Conservation (phyloP, 2,329 filamentous ascomycete genomes). For the Neocucurbitaria cava region DNA sequence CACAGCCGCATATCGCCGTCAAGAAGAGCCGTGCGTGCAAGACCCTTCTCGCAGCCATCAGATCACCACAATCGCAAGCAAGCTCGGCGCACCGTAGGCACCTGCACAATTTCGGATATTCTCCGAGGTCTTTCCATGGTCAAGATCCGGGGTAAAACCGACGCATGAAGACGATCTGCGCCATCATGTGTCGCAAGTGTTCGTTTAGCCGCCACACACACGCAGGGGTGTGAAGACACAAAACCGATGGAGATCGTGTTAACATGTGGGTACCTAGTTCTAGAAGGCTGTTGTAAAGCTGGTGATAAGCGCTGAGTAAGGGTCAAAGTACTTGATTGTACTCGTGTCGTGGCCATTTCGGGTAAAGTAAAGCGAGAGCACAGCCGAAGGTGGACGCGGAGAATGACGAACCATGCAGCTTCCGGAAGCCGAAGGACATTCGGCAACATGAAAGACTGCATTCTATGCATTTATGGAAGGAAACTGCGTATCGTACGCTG, state of each 20-base stretch:
- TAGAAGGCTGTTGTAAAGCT: not conserved
- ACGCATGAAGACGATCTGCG: slow-evolving; percentile 28
- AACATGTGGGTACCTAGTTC: not conserved
- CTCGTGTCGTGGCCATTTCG: not conserved
- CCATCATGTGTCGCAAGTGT: slow-evolving; percentile 26
- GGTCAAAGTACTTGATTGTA: not conserved
- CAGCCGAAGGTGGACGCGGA: not conserved
- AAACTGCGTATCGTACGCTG: not conserved
- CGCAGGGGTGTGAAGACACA: not conserved
- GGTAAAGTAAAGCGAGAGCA: not conserved
- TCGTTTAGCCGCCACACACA: slow-evolving; percentile 27
- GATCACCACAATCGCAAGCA: not conserved
- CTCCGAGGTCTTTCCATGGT: not conserved
- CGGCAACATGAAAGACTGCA: not conserved
- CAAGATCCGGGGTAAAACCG: slow-evolving; percentile 34
- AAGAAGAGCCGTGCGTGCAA: slow-evolving; percentile 18
- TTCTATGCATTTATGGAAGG: not conserved
- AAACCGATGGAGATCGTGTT: not conserved
- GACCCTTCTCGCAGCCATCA: slow-evolving; percentile 11
- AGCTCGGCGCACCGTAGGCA: not conserved
- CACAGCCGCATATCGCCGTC: slow-evolving; percentile 31
- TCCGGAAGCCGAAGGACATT: not conserved
- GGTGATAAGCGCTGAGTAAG: no score
- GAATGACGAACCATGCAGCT: not conserved
- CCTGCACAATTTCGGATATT: slow-evolving; percentile 4